These are phyloP conservation scores for Phoma sp. DNA, from an alignment of 2,329 filamentous ascomycete genomes.

Conservation along the genomic window DNA sequence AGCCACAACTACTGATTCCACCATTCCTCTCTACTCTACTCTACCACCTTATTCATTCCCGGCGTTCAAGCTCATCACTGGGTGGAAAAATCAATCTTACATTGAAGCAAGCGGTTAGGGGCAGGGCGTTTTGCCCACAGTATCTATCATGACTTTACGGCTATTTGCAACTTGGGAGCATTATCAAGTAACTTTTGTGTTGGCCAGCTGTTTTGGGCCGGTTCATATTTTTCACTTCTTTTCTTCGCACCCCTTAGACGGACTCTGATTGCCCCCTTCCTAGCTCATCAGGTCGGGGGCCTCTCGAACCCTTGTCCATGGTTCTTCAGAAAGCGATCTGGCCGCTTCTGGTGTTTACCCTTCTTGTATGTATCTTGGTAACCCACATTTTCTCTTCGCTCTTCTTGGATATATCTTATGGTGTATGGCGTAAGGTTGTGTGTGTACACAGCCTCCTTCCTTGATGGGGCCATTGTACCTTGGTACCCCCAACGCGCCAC, in stretches of 20 bases:
- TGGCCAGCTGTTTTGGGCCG: neutral
- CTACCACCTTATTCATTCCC: neutral
- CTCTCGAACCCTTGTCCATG: neutral
- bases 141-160: conserved; percentile 15
- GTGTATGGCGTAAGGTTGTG: neutral
- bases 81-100: conserved; percentile 3
- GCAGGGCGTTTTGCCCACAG: conserved; percentile 1
- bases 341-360: conserved; percentile 40
- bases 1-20: conserved; percentile 27
- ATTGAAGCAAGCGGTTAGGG: conserved; percentile 9
- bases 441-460: neutral
- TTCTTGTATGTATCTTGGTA: conserved; percentile 44
- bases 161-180: neutral
- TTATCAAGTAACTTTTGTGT: neutral
- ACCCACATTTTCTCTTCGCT: neutral
- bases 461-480: neutral
- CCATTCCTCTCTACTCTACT: neutral
- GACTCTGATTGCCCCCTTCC: conserved; percentile 1
- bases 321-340: conserved; percentile 19
- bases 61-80: conserved; percentile 12
- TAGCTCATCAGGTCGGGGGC: conserved; percentile 7
- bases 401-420: neutral
- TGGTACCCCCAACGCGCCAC: neutral
- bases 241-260: neutral
- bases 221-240: conserved; percentile 2